Percentiles rank a stretch among this genome's conserved stretches.
phyloP scores from a whole-genome alignment of 176 grass and related monocot species.

The Oryza coarctata region DNA sequence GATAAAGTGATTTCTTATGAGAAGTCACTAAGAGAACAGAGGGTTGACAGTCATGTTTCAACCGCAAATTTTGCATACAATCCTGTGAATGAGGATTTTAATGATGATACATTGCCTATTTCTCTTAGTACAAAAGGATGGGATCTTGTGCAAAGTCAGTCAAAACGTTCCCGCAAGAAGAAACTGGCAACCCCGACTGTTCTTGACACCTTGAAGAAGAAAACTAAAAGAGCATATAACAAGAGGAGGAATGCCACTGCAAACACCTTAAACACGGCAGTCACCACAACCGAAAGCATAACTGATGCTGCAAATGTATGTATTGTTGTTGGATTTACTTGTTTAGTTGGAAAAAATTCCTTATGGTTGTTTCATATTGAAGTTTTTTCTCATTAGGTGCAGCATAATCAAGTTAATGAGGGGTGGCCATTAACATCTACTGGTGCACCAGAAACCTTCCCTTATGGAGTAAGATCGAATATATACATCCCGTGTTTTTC shows the following conservation, averaged over 20 bases:
- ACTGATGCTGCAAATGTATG: conserved; percentile 57
- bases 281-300: conserved; percentile 26
- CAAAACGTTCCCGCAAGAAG: conserved; percentile 70
- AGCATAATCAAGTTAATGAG: conserved; percentile 58
- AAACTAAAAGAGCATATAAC: conserved; percentile 66
- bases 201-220: conserved; percentile 72
- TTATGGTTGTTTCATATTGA: conserved; percentile 16
- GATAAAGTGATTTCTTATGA: conserved; percentile 85
- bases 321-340: conserved; percentile 21
- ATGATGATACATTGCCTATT: conserved; percentile 61
- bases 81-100: conserved; percentile 84
- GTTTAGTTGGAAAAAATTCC: background rate
- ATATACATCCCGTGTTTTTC: conserved; percentile 4
- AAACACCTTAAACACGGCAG: conserved; percentile 38
- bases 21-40: conserved; percentile 71
- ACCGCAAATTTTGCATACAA: conserved; percentile 72
- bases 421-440: conserved; percentile 64
- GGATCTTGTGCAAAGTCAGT: conserved; percentile 60
- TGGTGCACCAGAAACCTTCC: conserved; percentile 54
- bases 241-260: conserved; percentile 68
- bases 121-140: conserved; percentile 72
- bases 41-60: conserved; percentile 65
- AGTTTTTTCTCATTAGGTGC: conserved; percentile 32
- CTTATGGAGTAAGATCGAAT: conserved; percentile 58
- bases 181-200: conserved; percentile 58